Percentiles rank a stretch among this genome's conserved stretches.
Evolutionary conservation across 106 monocot genomes (phyloP).

Genomic region (Alisma plantagoaquatica): DNA sequence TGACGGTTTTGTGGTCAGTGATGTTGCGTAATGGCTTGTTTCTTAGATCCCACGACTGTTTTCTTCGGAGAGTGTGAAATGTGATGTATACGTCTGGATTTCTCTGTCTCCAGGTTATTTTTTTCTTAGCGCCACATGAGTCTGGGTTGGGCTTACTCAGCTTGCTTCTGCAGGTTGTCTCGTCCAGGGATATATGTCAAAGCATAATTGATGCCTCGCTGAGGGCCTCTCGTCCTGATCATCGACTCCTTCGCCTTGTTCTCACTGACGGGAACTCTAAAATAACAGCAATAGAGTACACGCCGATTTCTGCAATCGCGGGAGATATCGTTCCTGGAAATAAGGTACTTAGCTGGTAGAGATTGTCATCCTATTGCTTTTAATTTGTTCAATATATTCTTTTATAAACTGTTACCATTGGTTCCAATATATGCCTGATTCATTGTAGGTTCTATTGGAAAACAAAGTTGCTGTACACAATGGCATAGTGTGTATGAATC

Average conservation of each 20-base stretch:
- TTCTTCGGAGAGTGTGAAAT: too few species aligned
- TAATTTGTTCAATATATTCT: not conserved
- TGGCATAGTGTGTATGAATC: constrained; percentile 78
- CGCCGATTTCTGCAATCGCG: constrained; percentile 40
- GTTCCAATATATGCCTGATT: too few species aligned
- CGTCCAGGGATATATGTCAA: constrained; percentile 55
- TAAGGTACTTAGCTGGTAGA: too few species aligned
- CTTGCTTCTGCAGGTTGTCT: constrained; percentile 69
- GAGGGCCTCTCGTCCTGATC: constrained; percentile 17
- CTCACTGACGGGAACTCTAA: constrained; percentile 83
- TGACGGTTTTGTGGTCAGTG: not conserved
- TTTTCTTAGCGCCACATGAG: not conserved
- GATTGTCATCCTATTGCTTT: too few species aligned
- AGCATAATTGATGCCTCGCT: constrained; percentile 68
- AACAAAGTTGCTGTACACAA: constrained; percentile 55
- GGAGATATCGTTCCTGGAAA: constrained; percentile 74
- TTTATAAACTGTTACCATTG: too few species aligned
- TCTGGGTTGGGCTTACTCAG: not conserved
- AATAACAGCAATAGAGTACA: constrained; percentile 63
- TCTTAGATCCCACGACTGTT: not conserved
- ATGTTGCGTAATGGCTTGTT: not conserved
- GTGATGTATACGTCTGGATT: not conserved
- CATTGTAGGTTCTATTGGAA: constrained; percentile 55
- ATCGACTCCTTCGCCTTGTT: constrained; percentile 70
- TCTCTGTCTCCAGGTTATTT: not conserved